phyloP scores from a whole-genome alignment of 129 eudicot genomes.

The Ambrosia artemisiifolia region DNA sequence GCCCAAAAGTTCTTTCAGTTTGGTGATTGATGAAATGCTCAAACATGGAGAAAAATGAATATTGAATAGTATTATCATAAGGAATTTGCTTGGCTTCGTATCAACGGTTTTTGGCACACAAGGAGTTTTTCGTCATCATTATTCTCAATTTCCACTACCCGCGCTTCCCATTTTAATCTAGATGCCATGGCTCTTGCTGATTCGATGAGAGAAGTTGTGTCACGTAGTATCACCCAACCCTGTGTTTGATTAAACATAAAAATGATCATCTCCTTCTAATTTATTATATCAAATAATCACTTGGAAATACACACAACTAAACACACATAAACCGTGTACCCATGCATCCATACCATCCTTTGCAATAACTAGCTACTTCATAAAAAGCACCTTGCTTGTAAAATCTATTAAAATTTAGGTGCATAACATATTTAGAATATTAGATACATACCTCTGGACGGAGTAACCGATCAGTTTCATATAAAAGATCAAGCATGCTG shows the following conservation, averaged over 20 bases:
- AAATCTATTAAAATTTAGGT: neutral
- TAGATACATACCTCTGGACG: conserved; percentile 91
- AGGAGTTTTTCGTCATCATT: conserved; percentile 84
- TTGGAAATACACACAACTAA: neutral
- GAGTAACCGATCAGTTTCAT: conserved; percentile 88
- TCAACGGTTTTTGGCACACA: conserved; percentile 88
- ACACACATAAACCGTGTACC: neutral
- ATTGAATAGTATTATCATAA: conserved; percentile 28
- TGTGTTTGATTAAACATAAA: conserved; percentile 28
- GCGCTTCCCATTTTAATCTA: conserved; percentile 87
- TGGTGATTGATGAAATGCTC: conserved; percentile 19
- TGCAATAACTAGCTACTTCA: too few species aligned
- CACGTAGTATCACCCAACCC: conserved; percentile 96
- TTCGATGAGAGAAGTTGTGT: conserved; percentile 59
- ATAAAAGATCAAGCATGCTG: conserved; percentile 61
- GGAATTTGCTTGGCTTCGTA: conserved; percentile 60
- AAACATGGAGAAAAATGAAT: conserved; percentile 38
- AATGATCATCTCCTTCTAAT: neutral
- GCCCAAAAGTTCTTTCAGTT: conserved; percentile 48
- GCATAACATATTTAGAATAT: neutral
- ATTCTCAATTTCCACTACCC: conserved; percentile 83
- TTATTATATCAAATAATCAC: neutral
- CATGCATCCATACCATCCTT: neutral
- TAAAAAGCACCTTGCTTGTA: neutral
- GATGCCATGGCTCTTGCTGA: conserved; percentile 66